These are phyloP conservation scores for Dryadomyces sulphureus DNA, from an alignment of 2,329 filamentous ascomycete species.

Conservation along the genomic window DNA sequence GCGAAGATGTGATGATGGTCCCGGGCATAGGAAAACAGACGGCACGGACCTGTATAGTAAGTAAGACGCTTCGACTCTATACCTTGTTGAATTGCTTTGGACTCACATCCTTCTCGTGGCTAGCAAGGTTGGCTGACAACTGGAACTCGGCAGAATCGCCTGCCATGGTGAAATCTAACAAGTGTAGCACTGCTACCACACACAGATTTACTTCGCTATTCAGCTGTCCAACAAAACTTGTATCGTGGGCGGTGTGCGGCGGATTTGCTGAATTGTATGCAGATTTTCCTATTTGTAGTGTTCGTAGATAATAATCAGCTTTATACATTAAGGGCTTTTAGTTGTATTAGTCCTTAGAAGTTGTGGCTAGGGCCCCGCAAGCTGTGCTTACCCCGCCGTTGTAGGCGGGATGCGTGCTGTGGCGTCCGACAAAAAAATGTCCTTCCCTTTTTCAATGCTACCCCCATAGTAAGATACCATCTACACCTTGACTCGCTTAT, in stretches of 20 bases:
- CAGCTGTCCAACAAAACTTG: too few species aligned
- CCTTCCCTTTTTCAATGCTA: neutral
- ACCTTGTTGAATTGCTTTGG: neutral
- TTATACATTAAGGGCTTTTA: too few species aligned
- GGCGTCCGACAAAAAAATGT: neutral
- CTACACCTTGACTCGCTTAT: too few species aligned
- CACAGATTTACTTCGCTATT: neutral
- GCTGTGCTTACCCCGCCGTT: neutral
- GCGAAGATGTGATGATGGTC: slow-evolving; percentile 64
- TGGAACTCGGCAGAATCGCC: slow-evolving; percentile 66
- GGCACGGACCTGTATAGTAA: slow-evolving; percentile 56
- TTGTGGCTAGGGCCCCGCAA: too few species aligned
- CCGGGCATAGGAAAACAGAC: slow-evolving; percentile 64
- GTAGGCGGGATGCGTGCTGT: neutral
- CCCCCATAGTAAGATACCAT: too few species aligned
- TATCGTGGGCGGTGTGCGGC: too few species aligned
- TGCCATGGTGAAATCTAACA: slow-evolving; percentile 1
- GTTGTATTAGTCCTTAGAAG: too few species aligned
- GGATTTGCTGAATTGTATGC: too few species aligned
- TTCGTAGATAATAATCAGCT: too few species aligned
- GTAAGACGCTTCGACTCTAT: neutral
- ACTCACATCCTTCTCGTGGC: slow-evolving; percentile 86
- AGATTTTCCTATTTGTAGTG: too few species aligned
- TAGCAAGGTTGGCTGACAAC: slow-evolving; percentile 76
- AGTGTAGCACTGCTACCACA: neutral